These are phyloP conservation scores for Neofusicoccum kwambonambiense DNA, from an alignment of 2,329 filamentous ascomycete genomes.

Conservation along the genomic window DNA sequence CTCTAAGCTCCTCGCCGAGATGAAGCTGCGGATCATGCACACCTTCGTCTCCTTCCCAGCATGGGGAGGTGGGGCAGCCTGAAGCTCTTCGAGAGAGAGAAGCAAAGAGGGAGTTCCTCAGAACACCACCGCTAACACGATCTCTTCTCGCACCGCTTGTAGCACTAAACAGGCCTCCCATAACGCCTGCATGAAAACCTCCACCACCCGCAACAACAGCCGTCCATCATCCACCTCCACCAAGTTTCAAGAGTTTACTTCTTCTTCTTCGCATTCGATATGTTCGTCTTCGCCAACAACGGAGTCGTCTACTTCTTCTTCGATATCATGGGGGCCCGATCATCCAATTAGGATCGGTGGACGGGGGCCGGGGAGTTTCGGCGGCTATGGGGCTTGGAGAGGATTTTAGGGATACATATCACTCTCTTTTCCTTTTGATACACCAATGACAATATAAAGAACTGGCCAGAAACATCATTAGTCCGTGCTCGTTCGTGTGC, in stretches of 20 bases:
- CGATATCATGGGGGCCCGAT: constrained; percentile 6
- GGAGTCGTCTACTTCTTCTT: neutral
- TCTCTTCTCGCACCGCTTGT: neutral
- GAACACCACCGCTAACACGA: neutral
- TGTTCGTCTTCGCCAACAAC: neutral
- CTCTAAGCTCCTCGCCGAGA: neutral
- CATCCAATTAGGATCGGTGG: constrained; percentile 7
- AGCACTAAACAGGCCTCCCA: constrained; percentile 10
- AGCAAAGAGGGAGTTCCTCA: neutral
- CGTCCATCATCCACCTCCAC: neutral
- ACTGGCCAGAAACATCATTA: neutral
- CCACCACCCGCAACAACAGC: neutral
- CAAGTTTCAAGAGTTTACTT: neutral
- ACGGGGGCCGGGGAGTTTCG: constrained; percentile 10
- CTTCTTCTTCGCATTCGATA: neutral
- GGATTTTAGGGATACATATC: neutral
- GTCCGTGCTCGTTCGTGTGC: neutral
- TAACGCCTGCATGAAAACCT: neutral
- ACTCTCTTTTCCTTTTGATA: neutral
- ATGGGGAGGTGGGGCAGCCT: neutral
- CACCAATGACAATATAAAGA: neutral
- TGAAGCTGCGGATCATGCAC: neutral
- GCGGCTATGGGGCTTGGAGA: constrained; percentile 3
- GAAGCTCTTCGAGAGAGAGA: neutral
- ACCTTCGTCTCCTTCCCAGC: neutral